A percentile compares a stretch with the other conserved stretches of the same genome.
Evolutionary conservation across 306 rosid species (phyloP).

Genomic region (Trifolium repens): DNA sequence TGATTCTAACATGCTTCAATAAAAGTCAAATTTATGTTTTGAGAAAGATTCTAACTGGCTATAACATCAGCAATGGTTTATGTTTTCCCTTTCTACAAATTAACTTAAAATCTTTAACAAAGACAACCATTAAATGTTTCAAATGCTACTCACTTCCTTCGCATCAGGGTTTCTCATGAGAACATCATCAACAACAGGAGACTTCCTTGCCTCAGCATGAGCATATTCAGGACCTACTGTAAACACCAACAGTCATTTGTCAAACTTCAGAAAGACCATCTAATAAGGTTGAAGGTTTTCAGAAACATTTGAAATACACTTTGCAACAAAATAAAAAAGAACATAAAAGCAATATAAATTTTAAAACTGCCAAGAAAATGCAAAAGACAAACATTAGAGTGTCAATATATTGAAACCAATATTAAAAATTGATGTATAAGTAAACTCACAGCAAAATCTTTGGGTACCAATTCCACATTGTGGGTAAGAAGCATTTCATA

Average conservation of each 20-base stretch:
- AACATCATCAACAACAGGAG: constrained; percentile 99
- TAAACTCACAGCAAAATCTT: constrained; percentile 89
- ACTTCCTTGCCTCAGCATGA: constrained; percentile 99
- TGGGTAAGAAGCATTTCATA: constrained; percentile 87
- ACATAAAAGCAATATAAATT: constrained; percentile 38
- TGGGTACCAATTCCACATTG: constrained; percentile 73
- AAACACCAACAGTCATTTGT: constrained; percentile 70
- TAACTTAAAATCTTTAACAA: neutral
- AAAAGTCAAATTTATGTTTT: neutral
- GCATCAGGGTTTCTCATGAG: constrained; percentile 99
- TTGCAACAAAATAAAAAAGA: neutral
- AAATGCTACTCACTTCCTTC: constrained; percentile 77
- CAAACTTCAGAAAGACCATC: constrained; percentile 40
- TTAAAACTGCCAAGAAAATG: constrained; percentile 33
- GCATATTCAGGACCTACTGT: constrained; percentile 99
- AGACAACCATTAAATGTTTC: neutral
- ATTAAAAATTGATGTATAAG: constrained; percentile 25
- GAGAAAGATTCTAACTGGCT: too few species aligned
- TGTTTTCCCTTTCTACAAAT: too few species aligned
- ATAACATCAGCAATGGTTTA: too few species aligned
- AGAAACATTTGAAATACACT: constrained; percentile 18
- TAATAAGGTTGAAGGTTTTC: constrained; percentile 19
- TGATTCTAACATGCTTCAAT: neutral
- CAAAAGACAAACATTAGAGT: constrained; percentile 5
- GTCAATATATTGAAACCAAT: constrained; percentile 33